These are phyloP conservation scores for Pseudopithomyces chartarum DNA, from an alignment of 2,329 filamentous ascomycete species.

Conservation along the genomic window DNA sequence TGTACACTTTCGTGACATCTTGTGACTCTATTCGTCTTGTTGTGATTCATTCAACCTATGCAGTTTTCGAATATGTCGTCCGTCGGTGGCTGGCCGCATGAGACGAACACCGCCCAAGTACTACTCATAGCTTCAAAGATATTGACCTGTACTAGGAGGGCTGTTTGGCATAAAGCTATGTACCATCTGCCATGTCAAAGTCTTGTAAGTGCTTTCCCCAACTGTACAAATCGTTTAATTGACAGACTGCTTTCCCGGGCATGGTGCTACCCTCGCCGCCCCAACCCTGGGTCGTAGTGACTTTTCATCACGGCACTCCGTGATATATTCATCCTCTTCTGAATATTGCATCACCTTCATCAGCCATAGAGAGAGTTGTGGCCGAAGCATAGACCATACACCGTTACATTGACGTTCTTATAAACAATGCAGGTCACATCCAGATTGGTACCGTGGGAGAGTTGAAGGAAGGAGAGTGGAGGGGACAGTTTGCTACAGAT, in stretches of 20 bases:
- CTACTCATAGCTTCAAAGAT: too few species aligned
- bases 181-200: too few species aligned
- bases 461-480: background rate
- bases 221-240: constrained; percentile 43
- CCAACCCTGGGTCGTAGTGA: constrained; percentile 47
- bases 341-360: constrained; percentile 40
- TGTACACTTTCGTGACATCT: background rate
- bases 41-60: too few species aligned
- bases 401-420: constrained; percentile 47
- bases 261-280: constrained; percentile 47
- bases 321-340: constrained; percentile 33
- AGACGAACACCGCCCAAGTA: too few species aligned
- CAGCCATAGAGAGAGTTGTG: constrained; percentile 31
- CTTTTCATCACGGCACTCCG: constrained; percentile 50
- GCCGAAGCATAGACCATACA: constrained; percentile 34
- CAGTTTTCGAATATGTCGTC: too few species aligned
- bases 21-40: too few species aligned
- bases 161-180: too few species aligned
- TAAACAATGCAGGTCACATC: constrained; percentile 58
- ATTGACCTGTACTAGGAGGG: too few species aligned
- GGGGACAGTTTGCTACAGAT: constrained; percentile 11
- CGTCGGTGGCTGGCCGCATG: too few species aligned
- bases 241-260: constrained; percentile 50
- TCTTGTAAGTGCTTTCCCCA: background rate
- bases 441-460: background rate